Base-by-base conservation (phyloP, 495 filamentous ascomycete genomes). In the Aspergillus conjunctus region DNA sequence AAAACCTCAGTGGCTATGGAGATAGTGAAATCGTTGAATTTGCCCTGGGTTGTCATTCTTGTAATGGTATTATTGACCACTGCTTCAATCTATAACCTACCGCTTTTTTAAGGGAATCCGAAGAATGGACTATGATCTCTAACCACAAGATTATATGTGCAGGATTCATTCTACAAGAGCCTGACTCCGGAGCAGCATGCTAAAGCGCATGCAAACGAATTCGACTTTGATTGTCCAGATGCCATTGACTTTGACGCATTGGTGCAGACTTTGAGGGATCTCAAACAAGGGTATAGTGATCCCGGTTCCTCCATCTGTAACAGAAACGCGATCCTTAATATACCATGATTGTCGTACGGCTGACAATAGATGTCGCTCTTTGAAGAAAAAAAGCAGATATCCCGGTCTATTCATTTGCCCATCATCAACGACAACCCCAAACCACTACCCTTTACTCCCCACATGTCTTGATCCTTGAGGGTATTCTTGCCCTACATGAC, bases 141-240 rank as follows among this genome's bases (percentile, higher is more conserved):
- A 66, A 77, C 63, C 8, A 52, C 26, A 31, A 20, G 51, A 14
- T 41, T 41, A 14, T 41, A 32, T 51, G 43, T 60, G 44, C 70
- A 97, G 92, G 94, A 98, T 70, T 97, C 92, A 1, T 98, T 95
- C 71, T 98, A 98, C 78, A 98, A 96, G 71, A 85, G 86, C 30
- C 77, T 98, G 64, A 83, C 79, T 49, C 74, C 83, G 4, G 92
- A 95, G 68, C 76, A 92, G 59, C 90, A 89, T 39, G 81, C 70
- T 54, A 83, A 79, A 65, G 94, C 94, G 1, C 95, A 96, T 75
- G 73, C 75, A 41, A 97, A 96, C 65, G 90, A 97, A 69, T 96
- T 91, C 76, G 94, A 98, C 71, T 96, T 98, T 73, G 94, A 98
- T 71, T 85, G 92, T 18, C 94, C 94, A 17, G 86, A 91, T 51